Evolutionary conservation across 2,329 filamentous ascomycete species (phyloP).

Genomic region (Colletotrichum noveboracense): DNA sequence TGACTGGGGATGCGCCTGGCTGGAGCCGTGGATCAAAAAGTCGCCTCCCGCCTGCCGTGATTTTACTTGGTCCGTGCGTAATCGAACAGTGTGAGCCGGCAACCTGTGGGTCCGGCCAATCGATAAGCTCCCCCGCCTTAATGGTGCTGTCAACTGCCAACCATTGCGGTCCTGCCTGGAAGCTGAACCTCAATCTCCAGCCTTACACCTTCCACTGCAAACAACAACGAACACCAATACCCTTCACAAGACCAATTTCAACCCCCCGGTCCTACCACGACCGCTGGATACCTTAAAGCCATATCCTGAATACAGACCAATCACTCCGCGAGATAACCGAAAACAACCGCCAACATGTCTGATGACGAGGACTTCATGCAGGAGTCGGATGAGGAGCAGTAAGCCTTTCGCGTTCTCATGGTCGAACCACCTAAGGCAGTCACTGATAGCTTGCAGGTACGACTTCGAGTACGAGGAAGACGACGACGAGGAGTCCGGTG

Average conservation of each 20-base stretch:
- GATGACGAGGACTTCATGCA: slow-evolving; percentile 58
- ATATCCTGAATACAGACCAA: not conserved
- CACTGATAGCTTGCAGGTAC: slow-evolving; percentile 57
- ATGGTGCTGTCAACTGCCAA: not conserved
- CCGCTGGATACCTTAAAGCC: not conserved
- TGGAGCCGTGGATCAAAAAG: not conserved
- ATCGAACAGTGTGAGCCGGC: not conserved
- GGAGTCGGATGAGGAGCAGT: slow-evolving; percentile 53
- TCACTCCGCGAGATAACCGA: not conserved
- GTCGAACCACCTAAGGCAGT: not conserved
- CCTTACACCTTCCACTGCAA: not conserved
- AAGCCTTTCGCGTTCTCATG: slow-evolving; percentile 13
- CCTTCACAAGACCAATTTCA: not conserved
- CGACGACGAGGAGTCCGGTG: slow-evolving; percentile 84
- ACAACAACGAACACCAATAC: not conserved
- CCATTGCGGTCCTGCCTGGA: not conserved
- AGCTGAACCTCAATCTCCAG: not conserved
- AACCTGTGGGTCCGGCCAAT: slow-evolving; percentile 10
- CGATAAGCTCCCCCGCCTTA: slow-evolving; percentile 23
- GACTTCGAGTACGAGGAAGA: slow-evolving; percentile 98
- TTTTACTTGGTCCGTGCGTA: not conserved
- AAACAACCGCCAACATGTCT: slow-evolving; percentile 43
- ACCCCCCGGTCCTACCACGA: not conserved
- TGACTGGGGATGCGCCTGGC: not conserved
- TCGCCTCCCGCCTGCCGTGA: slow-evolving; percentile 2